Conservation (phyloP, 1,139 yeast genomes). For the Sporopachydermia cereana region DNA sequence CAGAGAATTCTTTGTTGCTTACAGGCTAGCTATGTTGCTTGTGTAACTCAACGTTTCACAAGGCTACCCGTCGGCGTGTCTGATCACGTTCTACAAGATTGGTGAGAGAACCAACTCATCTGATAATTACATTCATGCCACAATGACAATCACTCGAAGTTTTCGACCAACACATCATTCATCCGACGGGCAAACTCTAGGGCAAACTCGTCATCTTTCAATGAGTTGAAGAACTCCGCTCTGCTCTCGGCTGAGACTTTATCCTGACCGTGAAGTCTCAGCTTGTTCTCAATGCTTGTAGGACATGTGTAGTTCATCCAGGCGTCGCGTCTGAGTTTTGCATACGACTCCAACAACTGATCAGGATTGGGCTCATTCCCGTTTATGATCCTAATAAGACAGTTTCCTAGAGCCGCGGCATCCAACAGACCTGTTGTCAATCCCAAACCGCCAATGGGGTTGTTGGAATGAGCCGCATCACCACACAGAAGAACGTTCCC, state of each 20-base stretch:
- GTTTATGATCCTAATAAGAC: neutral
- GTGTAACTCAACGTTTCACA: too few species aligned
- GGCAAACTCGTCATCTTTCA: neutral
- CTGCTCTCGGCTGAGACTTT: neutral
- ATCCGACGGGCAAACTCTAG: neutral
- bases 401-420: conserved; percentile 1
- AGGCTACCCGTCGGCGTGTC: too few species aligned
- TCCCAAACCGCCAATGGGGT: conserved; percentile 5
- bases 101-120: too few species aligned
- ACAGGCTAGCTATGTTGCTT: too few species aligned
- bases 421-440: conserved; percentile 3
- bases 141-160: too few species aligned
- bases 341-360: neutral
- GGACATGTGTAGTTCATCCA: conserved; percentile 3
- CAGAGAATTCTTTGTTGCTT: too few species aligned
- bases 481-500: conserved; percentile 1
- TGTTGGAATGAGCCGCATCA: conserved; percentile 3
- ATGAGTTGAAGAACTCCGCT: neutral
- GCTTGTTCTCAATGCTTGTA: conserved; percentile 3
- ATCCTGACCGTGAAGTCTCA: conserved; percentile 4
- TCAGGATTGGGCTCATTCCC: neutral
- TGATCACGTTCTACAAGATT: too few species aligned
- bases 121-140: too few species aligned
- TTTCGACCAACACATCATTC: conserved; percentile 1
- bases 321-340: neutral